Conservation (phyloP, 495 filamentous ascomycete species). For the Parathielavia appendiculata region DNA sequence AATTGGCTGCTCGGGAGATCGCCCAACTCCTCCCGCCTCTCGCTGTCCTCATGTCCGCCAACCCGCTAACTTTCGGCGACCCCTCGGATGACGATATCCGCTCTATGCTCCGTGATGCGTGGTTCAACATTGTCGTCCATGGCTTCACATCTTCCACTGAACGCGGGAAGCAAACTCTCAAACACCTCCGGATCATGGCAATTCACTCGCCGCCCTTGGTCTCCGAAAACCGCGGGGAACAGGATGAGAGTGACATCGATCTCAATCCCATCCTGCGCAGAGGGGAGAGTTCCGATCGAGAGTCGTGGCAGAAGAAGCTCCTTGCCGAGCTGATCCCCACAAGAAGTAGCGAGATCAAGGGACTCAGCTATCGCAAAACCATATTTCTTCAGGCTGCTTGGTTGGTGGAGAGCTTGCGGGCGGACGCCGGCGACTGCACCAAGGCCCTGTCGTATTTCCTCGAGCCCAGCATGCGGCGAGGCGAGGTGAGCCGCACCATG, state of each 20-base stretch:
- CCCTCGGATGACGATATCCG: conserved; percentile 55
- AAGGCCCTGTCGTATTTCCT: conserved; percentile 85
- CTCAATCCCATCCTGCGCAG: conserved; percentile 85
- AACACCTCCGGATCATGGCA: conserved; percentile 75
- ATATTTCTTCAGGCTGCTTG: conserved; percentile 86
- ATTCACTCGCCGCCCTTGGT: conserved; percentile 80
- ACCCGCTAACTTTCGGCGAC: conserved; percentile 41
- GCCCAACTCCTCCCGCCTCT: conserved; percentile 75
- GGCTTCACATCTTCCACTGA: conserved; percentile 72
- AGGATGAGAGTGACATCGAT: conserved; percentile 90
- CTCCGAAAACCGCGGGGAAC: conserved; percentile 75
- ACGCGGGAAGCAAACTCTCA: conserved; percentile 59
- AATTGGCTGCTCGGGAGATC: conserved; percentile 79
- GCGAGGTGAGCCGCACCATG: conserved; percentile 82
- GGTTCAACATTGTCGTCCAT: conserved; percentile 95
- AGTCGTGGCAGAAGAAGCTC: conserved; percentile 70
- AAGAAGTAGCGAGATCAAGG: conserved; percentile 69
- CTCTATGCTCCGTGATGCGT: conserved; percentile 78
- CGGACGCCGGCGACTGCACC: conserved; percentile 77
- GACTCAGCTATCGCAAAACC: conserved; percentile 77
- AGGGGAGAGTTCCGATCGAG: conserved; percentile 69
- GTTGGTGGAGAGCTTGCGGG: conserved; percentile 78
- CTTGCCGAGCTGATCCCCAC: conserved; percentile 67
- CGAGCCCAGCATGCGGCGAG: conserved; percentile 74
- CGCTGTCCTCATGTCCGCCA: conserved; percentile 63